A percentile compares a stretch with the other conserved stretches of the same genome.
Evolutionary conservation across 495 filamentous ascomycete species (phyloP).

Genomic region (Xylaria curta): DNA sequence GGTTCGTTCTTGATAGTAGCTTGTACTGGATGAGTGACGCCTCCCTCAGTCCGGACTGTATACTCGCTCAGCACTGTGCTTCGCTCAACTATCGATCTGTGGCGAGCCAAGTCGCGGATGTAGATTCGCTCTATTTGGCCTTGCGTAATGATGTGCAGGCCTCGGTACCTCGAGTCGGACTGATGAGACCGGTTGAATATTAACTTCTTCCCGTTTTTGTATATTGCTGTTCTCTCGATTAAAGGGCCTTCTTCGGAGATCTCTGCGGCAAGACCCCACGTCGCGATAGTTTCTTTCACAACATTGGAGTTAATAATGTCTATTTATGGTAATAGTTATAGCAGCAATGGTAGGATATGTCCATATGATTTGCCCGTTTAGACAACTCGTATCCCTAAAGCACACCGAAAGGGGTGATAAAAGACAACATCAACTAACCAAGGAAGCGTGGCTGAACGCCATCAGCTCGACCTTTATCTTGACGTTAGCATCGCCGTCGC

Average conservation of each 20-base stretch:
- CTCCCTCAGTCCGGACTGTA: background rate
- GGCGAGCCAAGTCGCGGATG: constrained; percentile 44
- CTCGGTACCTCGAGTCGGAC: constrained; percentile 46
- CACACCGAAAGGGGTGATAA: background rate
- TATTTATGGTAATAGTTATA: background rate
- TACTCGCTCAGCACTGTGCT: constrained; percentile 35
- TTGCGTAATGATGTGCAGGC: constrained; percentile 49
- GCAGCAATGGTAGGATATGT: background rate
- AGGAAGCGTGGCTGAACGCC: constrained; percentile 47
- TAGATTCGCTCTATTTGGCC: constrained; percentile 48
- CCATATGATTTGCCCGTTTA: background rate
- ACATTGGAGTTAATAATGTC: background rate
- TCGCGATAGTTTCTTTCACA: constrained; percentile 35
- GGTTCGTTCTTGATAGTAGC: constrained; percentile 30
- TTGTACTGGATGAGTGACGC: constrained; percentile 28
- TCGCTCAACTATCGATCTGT: constrained; percentile 44
- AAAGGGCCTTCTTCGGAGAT: constrained; percentile 48
- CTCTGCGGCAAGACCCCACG: constrained; percentile 45
- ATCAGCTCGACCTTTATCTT: constrained; percentile 38
- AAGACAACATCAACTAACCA: background rate
- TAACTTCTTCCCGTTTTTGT: constrained; percentile 41
- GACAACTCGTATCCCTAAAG: background rate
- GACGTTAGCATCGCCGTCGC: background rate
- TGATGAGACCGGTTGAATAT: constrained; percentile 39
- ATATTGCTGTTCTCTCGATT: constrained; percentile 46